Conservation (phyloP, 208 protist genomes). For the Acanthamoeba comandoni region DNA sequence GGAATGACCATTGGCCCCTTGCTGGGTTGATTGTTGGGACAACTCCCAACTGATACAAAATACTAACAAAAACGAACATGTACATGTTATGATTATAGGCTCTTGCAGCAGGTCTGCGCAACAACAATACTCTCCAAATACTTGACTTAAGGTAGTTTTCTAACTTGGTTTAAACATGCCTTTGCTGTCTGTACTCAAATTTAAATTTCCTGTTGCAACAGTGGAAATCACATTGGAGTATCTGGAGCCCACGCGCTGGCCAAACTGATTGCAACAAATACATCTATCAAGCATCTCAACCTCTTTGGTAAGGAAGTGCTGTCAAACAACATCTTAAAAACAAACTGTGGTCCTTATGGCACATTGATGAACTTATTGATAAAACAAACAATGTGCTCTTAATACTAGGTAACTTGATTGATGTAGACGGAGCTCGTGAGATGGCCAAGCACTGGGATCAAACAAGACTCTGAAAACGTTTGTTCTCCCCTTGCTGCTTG, state of each 20-base stretch:
- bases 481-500: not conserved
- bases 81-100: too few relatives aligned
- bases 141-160: constrained; percentile 23
- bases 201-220: too few relatives aligned
- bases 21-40: too few relatives aligned
- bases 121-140: constrained; percentile 44
- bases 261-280: constrained; percentile 22
- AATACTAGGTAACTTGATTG: constrained; percentile 71
- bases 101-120: constrained; percentile 13
- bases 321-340: too few relatives aligned
- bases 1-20: too few relatives aligned
- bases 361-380: too few relatives aligned
- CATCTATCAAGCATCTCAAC: constrained; percentile 58
- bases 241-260: constrained; percentile 59
- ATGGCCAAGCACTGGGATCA: constrained; percentile 37
- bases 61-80: too few relatives aligned
- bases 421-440: constrained; percentile 61
- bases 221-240: constrained; percentile 67
- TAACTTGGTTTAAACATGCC: not conserved
- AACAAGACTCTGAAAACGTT: constrained; percentile 66
- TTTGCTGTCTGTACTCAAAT: too few relatives aligned
- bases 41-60: too few relatives aligned
- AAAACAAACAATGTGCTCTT: too few relatives aligned
- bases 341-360: too few relatives aligned
- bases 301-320: too few relatives aligned